Percentiles rank a stretch among this genome's conserved stretches.
phyloP scores from a whole-genome alignment of 2,329 filamentous ascomycete genomes.

The Drechslera avenae region DNA sequence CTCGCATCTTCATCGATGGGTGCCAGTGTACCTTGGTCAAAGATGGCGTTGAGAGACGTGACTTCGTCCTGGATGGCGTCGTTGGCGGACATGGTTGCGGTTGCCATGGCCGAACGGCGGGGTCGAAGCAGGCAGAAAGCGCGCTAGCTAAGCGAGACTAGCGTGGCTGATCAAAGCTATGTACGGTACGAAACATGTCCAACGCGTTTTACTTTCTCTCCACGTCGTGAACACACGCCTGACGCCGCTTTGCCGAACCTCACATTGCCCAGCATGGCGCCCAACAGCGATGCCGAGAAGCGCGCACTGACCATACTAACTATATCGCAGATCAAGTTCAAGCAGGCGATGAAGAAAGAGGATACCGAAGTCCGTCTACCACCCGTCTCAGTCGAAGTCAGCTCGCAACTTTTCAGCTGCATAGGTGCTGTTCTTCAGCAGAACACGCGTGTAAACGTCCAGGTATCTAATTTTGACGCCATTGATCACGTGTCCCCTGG shows the following conservation, averaged over 20 bases:
- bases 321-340: conserved; percentile 39
- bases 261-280: conserved; percentile 23
- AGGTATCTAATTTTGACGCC: conserved; percentile 39
- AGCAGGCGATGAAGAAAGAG: conserved; percentile 32
- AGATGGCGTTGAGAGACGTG: conserved; percentile 84
- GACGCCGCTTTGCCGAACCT: conserved; percentile 3
- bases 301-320: conserved; percentile 30
- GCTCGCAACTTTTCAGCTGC: conserved; percentile 30
- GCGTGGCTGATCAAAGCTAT: background rate
- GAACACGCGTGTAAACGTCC: conserved; percentile 37
- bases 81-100: conserved; percentile 35
- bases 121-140: conserved; percentile 15
- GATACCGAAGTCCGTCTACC: conserved; percentile 24
- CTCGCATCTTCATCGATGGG: conserved; percentile 31
- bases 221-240: conserved; percentile 7
- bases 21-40: conserved; percentile 68
- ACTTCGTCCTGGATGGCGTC: conserved; percentile 70
- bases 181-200: conserved; percentile 19
- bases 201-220: conserved; percentile 5
- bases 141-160: conserved; percentile 16
- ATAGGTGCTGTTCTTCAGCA: conserved; percentile 37
- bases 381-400: conserved; percentile 28
- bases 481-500: conserved; percentile 20
- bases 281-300: conserved; percentile 25
- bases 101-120: conserved; percentile 18